phyloP scores from a whole-genome alignment of 495 filamentous ascomycete genomes.

The Cercophora sp. region DNA sequence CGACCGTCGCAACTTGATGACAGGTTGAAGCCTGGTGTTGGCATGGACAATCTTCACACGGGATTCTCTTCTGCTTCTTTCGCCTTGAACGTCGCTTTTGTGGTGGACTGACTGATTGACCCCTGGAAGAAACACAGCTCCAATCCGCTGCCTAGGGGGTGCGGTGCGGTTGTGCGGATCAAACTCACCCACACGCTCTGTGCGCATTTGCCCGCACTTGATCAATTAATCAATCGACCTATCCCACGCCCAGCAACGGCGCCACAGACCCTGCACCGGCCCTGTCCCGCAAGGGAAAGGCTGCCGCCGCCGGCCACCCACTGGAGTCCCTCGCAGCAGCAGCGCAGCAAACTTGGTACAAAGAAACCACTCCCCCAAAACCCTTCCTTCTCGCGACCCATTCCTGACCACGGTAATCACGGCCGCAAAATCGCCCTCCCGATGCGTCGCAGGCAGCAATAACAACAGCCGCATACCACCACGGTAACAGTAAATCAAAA shows the following conservation, averaged over 20 bases:
- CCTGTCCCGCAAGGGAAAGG: slow-evolving; percentile 3
- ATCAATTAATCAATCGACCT: background rate
- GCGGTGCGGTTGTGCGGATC: too few relatives aligned
- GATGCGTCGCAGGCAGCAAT: too few relatives aligned
- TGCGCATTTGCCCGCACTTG: background rate
- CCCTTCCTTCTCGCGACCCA: background rate
- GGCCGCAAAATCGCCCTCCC: background rate
- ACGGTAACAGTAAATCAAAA: too few relatives aligned
- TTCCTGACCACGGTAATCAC: too few relatives aligned
- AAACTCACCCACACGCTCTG: background rate
- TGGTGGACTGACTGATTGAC: too few relatives aligned
- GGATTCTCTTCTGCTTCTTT: too few relatives aligned
- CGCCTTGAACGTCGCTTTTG: too few relatives aligned
- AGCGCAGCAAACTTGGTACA: background rate
- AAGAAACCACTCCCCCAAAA: background rate
- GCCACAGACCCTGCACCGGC: background rate
- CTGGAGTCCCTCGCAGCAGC: background rate
- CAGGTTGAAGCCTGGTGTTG: too few relatives aligned
- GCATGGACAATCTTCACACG: too few relatives aligned
- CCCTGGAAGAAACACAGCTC: too few relatives aligned
- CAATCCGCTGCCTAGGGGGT: background rate
- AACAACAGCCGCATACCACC: too few relatives aligned
- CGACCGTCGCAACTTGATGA: too few relatives aligned
- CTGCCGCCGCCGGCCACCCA: slow-evolving; percentile 1
- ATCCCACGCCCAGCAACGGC: slow-evolving; percentile 6